A percentile compares a stretch with the other conserved stretches of the same genome.
Evolutionary conservation across 176 grass and related monocot genomes (phyloP).

Genomic region (Dendrocalamus sinicus): DNA sequence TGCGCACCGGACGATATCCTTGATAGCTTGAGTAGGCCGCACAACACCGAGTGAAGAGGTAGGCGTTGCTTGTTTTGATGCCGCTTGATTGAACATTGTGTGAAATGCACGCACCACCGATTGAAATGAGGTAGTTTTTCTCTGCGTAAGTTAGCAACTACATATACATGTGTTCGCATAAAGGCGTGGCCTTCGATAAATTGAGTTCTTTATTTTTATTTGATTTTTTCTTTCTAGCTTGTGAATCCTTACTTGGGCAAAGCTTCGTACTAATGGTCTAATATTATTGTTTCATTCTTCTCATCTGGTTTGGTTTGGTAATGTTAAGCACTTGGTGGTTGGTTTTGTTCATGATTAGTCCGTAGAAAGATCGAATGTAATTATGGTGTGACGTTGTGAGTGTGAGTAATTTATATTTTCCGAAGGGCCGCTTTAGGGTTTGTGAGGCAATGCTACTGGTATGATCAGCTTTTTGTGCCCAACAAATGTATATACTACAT

Average conservation of each 20-base stretch:
- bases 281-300: conserved; percentile 49
- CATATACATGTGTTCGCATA: conserved; percentile 46
- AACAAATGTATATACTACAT: background rate
- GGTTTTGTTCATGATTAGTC: conserved; percentile 2
- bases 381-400: background rate
- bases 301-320: conserved; percentile 27
- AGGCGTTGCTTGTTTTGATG: background rate
- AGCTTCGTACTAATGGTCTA: conserved; percentile 37
- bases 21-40: conserved; percentile 62
- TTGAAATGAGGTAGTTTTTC: conserved; percentile 43
- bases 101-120: background rate
- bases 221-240: conserved; percentile 52
- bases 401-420: background rate
- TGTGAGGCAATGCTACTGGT: background rate
- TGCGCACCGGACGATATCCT: conserved; percentile 85
- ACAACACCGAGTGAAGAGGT: conserved; percentile 50
- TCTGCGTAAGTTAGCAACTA: conserved; percentile 40
- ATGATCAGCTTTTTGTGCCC: background rate
- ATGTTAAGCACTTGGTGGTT: conserved; percentile 13
- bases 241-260: conserved; percentile 51
- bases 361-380: background rate
- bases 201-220: conserved; percentile 40
- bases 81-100: background rate
- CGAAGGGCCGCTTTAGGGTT: background rate
- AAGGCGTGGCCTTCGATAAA: conserved; percentile 42